A percentile compares a stretch with the other conserved stretches of the same genome.
Conservation (phyloP, 306 rosid species). For the Cicer cuneatum region DNA sequence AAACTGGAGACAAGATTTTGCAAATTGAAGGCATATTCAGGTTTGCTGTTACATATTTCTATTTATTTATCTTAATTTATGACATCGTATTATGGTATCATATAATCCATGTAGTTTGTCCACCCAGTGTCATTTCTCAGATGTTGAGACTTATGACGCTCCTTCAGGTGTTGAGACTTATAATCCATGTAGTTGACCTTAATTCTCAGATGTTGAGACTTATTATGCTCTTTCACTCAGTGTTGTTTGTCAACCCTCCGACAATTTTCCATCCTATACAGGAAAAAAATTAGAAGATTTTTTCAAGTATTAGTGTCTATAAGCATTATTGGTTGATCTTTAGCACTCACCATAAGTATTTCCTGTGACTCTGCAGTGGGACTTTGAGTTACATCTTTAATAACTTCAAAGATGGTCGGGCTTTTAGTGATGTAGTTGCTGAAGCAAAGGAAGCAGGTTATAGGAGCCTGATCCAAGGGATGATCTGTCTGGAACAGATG, state of each 20-base stretch:
- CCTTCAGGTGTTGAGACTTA: too few species aligned
- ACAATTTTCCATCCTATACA: constrained; percentile 9
- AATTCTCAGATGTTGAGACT: constrained; percentile 3
- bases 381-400: too few species aligned
- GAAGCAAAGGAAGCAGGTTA: too few species aligned
- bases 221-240: constrained; percentile 7
- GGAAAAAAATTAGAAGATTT: constrained; percentile 29
- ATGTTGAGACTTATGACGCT: too few species aligned
- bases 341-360: too few species aligned
- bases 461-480: too few species aligned
- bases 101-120: background rate
- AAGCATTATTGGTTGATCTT: constrained; percentile 31
- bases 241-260: constrained; percentile 1
- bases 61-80: background rate
- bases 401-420: too few species aligned
- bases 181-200: too few species aligned
- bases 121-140: too few species aligned
- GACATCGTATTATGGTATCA: constrained; percentile 3
- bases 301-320: constrained; percentile 20
- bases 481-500: too few species aligned
- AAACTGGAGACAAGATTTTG: constrained; percentile 95
- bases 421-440: too few species aligned
- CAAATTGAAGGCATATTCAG: constrained; percentile 98
- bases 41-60: constrained; percentile 48
- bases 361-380: too few species aligned